A percentile compares a stretch with the other conserved stretches of the same genome.
These are phyloP conservation scores for Malassezia furfur DNA, from an alignment of 1,284 basidiomycete species.

Conservation along the genomic window DNA sequence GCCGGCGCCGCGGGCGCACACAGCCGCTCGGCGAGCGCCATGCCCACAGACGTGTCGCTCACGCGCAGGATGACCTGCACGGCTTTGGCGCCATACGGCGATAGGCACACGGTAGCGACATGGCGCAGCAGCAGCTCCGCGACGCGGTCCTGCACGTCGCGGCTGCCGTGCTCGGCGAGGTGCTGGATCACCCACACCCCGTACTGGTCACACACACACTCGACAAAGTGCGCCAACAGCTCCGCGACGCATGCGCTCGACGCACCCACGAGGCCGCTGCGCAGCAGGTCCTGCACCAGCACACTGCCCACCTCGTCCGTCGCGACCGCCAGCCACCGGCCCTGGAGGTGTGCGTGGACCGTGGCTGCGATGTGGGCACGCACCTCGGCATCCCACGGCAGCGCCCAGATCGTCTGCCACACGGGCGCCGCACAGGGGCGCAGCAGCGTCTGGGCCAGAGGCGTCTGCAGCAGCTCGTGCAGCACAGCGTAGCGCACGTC, in stretches of 20 bases:
- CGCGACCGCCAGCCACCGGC: conserved; percentile 31
- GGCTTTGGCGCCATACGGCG: conserved; percentile 42
- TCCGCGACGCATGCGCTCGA: conserved; percentile 29
- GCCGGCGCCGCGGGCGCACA: conserved; percentile 15
- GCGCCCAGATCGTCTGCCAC: conserved; percentile 33
- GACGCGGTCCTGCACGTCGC: conserved; percentile 20
- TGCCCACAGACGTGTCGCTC: conserved; percentile 23
- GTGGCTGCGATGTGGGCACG: conserved; percentile 13
- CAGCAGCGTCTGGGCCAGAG: conserved; percentile 31
- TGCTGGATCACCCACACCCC: conserved; percentile 45
- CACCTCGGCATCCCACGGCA: conserved; percentile 23
- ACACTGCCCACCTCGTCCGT: conserved; percentile 38
- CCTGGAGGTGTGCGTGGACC: conserved; percentile 30
- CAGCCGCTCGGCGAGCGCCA: conserved; percentile 28
- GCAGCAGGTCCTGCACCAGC: conserved; percentile 40
- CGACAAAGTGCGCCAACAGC: conserved; percentile 28
- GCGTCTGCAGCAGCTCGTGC: conserved; percentile 30
- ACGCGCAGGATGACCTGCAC: conserved; percentile 41
- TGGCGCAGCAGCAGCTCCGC: conserved; percentile 24
- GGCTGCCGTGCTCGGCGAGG: conserved; percentile 39
- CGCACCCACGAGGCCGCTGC: conserved; percentile 17
- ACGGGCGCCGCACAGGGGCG: conserved; percentile 37
- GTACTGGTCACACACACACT: conserved; percentile 40
- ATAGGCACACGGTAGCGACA: conserved; percentile 31
- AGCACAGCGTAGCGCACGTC: conserved; percentile 19